Base-by-base conservation (phyloP, 495 filamentous ascomycete genomes). In the Penicillium angulare region DNA sequence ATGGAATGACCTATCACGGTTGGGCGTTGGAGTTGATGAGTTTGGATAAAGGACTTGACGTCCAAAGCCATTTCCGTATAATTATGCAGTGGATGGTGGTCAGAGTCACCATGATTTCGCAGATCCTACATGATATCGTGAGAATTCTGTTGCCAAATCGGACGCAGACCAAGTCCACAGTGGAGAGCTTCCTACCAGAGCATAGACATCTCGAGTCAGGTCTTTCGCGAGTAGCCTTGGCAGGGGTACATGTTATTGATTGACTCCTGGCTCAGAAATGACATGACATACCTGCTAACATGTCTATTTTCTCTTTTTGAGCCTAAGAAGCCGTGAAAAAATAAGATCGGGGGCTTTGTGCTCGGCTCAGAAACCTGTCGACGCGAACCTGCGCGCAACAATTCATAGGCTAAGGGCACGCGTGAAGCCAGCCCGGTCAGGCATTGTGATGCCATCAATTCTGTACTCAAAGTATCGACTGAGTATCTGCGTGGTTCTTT, bases 21-120 rank as follows among this genome's bases (percentile, higher is more conserved):
- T 0, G 80, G 66, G 3, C 79, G 61, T 24, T 77, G 70, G 16
- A 95, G 74, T 0, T 71, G 68, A 65, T 90, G 86, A 34, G 85
- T 60, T 3, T 73, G 49, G 43, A 95, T 84, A 63, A 95, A 95
- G 41, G 74, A 71, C 45, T 82, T 84, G 15, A 92, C 81, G 54
- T 95, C 90, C 49, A 83, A 81, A 9, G 90, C 87, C 80, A 95
- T 88, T 42, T 84, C 75, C 23, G 72, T 65, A 67, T 95, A 95
- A 72, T 87, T 79, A 60, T 95, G 90, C 2, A 63, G 68, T 7
- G 69, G 72, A 57, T 82, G 64, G 56, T 93, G 88, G 1, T 85
- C 82, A 12, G 86, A 89, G 23, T 91, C 87, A 49, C 90, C 90
- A 74, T 95, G 90, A 64, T 95, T 95, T 50, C 90, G 79, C 13